A percentile compares a stretch with the other conserved stretches of the same genome.
Evolutionary conservation across 176 grass and related monocot genomes (phyloP).

Genomic region (Eragrostis nindensis): DNA sequence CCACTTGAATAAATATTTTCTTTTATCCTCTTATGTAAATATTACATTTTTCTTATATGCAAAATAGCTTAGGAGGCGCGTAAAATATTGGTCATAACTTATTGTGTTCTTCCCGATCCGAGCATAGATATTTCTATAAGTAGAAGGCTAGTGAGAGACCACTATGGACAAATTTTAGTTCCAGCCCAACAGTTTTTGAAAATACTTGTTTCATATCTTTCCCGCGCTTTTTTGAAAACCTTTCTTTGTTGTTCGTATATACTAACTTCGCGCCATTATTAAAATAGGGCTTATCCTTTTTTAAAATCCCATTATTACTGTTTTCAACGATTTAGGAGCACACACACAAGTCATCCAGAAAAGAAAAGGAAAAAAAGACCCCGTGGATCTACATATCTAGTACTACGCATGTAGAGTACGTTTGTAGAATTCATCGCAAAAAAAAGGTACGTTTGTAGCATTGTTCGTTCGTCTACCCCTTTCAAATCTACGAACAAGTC

Average conservation of each 20-base stretch:
- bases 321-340: not conserved
- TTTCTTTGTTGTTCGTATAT: not conserved
- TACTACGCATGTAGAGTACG: not conserved
- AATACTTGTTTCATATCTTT: not conserved
- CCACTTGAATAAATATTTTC: too few species aligned
- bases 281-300: not conserved
- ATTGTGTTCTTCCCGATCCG: too few species aligned
- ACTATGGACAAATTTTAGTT: not conserved
- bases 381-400: not conserved
- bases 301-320: accelerated
- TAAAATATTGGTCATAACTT: too few species aligned
- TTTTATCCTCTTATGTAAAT: too few species aligned
- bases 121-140: not conserved
- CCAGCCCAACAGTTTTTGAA: not conserved
- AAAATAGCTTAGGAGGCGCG: too few species aligned
- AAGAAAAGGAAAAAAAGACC: not conserved
- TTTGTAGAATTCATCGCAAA: not conserved
- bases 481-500: not conserved
- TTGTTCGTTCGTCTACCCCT: conserved; percentile 4
- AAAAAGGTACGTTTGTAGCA: conserved; percentile 10
- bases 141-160: too few species aligned
- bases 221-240: conserved; percentile 1
- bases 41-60: too few species aligned
- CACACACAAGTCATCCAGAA: not conserved
- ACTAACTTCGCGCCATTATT: not conserved